Conservation (phyloP, 345 rosid species). For the Eucalyptus tenuipes region DNA sequence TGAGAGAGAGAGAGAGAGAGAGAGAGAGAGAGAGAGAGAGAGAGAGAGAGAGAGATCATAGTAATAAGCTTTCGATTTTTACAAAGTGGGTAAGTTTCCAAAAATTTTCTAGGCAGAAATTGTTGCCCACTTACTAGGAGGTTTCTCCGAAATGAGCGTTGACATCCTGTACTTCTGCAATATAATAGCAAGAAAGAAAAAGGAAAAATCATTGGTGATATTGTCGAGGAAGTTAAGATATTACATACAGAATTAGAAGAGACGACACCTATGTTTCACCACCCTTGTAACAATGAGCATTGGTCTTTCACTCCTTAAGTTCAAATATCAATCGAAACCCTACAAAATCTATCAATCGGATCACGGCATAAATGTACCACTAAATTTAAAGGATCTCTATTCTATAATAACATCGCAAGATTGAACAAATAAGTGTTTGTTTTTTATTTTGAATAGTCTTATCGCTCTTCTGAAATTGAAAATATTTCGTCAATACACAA, state of each 20-base stretch:
- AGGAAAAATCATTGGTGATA: not conserved
- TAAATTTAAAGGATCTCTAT: not conserved
- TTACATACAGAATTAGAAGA: not conserved
- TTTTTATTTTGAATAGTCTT: not conserved
- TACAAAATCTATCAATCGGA: not conserved
- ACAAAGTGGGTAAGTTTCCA: not conserved
- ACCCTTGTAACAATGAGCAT: not conserved
- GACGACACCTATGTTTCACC: not conserved
- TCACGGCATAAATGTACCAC: not conserved
- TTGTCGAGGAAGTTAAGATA: not conserved
- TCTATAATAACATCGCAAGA: not conserved
- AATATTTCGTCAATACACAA: not conserved
- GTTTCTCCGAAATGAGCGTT: constrained; percentile 40
- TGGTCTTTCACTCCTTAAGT: not conserved
- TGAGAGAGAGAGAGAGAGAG: not conserved
- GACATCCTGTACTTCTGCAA: constrained; percentile 57
- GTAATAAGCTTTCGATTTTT: not conserved
- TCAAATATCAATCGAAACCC: not conserved
- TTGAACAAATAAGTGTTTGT: not conserved
- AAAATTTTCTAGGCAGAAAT: not conserved
- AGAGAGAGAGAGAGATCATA: not conserved
- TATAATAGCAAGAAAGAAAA: not conserved
- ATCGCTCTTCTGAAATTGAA: not conserved
- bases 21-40: not conserved
- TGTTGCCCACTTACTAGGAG: constrained; percentile 16